Evolutionary conservation across 306 rosid genomes (phyloP), one percentile per base, ranked within the genome.

Genomic region (Rosa chinensis): DNA sequence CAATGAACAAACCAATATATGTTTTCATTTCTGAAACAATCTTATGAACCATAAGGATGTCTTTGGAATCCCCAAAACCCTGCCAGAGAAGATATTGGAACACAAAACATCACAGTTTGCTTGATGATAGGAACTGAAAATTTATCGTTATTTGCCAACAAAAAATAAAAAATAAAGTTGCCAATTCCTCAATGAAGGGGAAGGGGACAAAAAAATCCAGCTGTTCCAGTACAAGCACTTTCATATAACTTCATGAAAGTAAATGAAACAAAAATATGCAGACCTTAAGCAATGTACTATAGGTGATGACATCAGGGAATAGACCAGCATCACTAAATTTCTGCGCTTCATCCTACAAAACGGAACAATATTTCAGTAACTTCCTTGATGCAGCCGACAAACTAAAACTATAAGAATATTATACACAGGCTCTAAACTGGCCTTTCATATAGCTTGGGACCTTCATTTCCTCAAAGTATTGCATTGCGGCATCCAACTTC

Each of bases 401-500:
- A 37, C 81, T 59, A 32, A 72, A 74, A 70, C 80, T 21, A 28
- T 55, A 43, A 50, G 74, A 64, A 67, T 32, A 76, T 32, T 28
- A 64, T 69, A 71, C 47, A 75, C 80, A 81, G 85, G 89, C 88
- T 81, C 83, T 72, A 80, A 84, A 89, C 78, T 86, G 82, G 87
- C 85, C 89, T 78, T 81, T 81, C 75, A 74, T 86, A 77, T 82
- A 80, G 75, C 79, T 66, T 43, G 84, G 66, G 87, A 91, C 97
- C 98, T 91, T 93, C 97, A 93, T 91, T 84, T 89, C 94, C 83
- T 85, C 85, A 58, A 91, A 88, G 78, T 91, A 89, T 48, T 86
- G 84, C 89, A 88, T 48, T 61, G 98, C 94, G 53, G 77, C 62
- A 72, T 87, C 93, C 90, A 89, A 76, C 81, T 87, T 88, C 80